These are phyloP conservation scores for Onygena corvina DNA, from an alignment of 2,329 filamentous ascomycete species.

Conservation along the genomic window DNA sequence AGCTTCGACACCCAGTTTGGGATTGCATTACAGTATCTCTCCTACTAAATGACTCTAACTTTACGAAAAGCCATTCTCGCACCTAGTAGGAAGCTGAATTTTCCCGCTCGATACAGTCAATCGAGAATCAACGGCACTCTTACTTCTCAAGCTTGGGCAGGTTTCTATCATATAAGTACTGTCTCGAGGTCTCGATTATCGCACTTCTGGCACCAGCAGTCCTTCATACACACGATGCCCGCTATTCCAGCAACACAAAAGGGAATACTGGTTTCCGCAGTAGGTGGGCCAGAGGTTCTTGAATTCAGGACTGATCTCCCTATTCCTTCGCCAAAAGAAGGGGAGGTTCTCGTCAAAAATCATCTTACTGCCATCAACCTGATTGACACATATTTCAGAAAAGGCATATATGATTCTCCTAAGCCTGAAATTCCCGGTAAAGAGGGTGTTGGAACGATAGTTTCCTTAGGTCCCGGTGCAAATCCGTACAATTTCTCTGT, in stretches of 20 bases:
- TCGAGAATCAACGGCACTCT: not conserved
- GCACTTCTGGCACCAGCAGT: not conserved
- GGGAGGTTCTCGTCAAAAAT: conserved; percentile 69
- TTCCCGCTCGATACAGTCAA: not conserved
- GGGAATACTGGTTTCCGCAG: conserved; percentile 59
- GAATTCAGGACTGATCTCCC: conserved; percentile 58
- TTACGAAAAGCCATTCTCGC: too few species aligned
- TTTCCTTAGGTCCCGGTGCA: conserved; percentile 44
- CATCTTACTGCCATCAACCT: conserved; percentile 71
- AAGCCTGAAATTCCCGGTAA: conserved; percentile 68
- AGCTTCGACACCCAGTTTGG: too few species aligned
- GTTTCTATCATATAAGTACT: not conserved
- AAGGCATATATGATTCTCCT: conserved; percentile 61
- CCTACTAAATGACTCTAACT: too few species aligned
- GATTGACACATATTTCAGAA: conserved; percentile 87
- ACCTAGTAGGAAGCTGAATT: too few species aligned
- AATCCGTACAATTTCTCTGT: conserved; percentile 45
- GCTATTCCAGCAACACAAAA: conserved; percentile 56
- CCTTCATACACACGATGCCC: conserved; percentile 13
- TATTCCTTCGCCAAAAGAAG: conserved; percentile 55
- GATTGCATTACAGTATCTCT: too few species aligned
- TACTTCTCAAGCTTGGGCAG: not conserved
- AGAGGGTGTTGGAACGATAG: conserved; percentile 63
- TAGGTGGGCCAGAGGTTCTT: conserved; percentile 58
- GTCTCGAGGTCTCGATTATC: not conserved